Percentiles rank a stretch among this genome's conserved stretches.
phyloP scores from a whole-genome alignment of 768 basidiomycete genomes.

The Lactarius pseudohatsudake region DNA sequence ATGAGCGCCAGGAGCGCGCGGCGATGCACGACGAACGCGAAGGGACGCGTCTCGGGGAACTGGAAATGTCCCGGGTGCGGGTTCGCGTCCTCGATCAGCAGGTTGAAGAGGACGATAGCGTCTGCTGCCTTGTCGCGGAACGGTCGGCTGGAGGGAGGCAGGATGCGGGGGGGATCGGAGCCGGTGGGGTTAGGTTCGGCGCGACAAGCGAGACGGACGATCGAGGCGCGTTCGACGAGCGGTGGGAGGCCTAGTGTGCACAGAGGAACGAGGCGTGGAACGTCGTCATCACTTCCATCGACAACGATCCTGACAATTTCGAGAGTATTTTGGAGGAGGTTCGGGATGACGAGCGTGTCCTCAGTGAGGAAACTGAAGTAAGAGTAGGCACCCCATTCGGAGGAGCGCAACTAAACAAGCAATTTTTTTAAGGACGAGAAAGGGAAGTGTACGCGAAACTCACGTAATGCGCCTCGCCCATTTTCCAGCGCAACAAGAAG shows the following conservation, averaged over 20 bases:
- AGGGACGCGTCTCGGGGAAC: constrained; percentile 24
- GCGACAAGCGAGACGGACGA: constrained; percentile 33
- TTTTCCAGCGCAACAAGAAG: constrained; percentile 34
- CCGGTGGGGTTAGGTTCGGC: constrained; percentile 33
- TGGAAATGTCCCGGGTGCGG: neutral
- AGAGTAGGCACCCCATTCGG: constrained; percentile 27
- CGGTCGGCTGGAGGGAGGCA: constrained; percentile 19
- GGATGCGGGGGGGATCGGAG: constrained; percentile 3
- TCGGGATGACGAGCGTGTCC: constrained; percentile 33
- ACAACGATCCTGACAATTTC: constrained; percentile 29
- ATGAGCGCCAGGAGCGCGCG: constrained; percentile 26
- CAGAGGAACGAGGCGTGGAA: constrained; percentile 18
- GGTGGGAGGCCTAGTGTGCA: constrained; percentile 31
- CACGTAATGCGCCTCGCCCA: constrained; percentile 30
- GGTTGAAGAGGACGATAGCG: constrained; percentile 33
- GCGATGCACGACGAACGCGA: constrained; percentile 33
- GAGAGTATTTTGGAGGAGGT: constrained; percentile 27
- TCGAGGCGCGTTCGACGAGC: constrained; percentile 19
- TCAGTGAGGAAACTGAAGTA: constrained; percentile 34
- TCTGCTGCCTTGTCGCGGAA: constrained; percentile 30
- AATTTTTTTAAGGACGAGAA: neutral
- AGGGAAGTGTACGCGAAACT: constrained; percentile 17
- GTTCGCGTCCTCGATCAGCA: constrained; percentile 22
- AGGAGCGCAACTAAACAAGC: constrained; percentile 19
- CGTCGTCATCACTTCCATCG: constrained; percentile 5